These are phyloP conservation scores for Umbilicus rupestris DNA, from an alignment of 164 flowering plant genomes.

Conservation along the genomic window DNA sequence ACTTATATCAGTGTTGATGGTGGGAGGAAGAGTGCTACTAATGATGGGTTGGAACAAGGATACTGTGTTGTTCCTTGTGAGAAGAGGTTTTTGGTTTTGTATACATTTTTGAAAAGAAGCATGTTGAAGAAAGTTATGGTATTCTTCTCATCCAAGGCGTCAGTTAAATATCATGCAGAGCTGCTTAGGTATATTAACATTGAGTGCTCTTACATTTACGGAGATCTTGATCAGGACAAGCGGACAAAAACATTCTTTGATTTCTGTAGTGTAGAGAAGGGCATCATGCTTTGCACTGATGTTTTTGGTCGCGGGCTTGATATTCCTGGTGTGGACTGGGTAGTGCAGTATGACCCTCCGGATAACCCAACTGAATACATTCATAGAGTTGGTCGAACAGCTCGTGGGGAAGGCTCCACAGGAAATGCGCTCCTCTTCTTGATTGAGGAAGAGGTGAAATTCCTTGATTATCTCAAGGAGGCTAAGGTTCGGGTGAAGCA, in stretches of 20 bases:
- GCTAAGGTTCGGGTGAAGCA: slow-evolving; percentile 83
- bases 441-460: slow-evolving; percentile 81
- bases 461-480: slow-evolving; percentile 77
- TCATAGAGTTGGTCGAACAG: slow-evolving; percentile 96
- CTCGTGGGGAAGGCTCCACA: slow-evolving; percentile 92
- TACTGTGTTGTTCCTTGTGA: slow-evolving; percentile 7
- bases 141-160: neutral
- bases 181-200: neutral
- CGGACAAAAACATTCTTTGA: slow-evolving; percentile 8
- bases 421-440: slow-evolving; percentile 84
- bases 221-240: neutral
- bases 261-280: slow-evolving; percentile 4
- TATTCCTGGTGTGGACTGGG: slow-evolving; percentile 58
- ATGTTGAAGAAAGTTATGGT: slow-evolving; percentile 9
- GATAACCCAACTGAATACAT: slow-evolving; percentile 97
- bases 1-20: slow-evolving; percentile 85
- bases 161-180: slow-evolving; percentile 8
- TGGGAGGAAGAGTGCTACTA: slow-evolving; percentile 66
- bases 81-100: slow-evolving; percentile 7
- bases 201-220: neutral
- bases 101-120: slow-evolving; percentile 9
- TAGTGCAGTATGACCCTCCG: slow-evolving; percentile 95
- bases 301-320: slow-evolving; percentile 8
- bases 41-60: slow-evolving; percentile 3
- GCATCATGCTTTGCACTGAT: slow-evolving; percentile 7